These are phyloP conservation scores for Pachysolen tannophilus DNA, from an alignment of 805 yeast genomes.

Conservation along the genomic window DNA sequence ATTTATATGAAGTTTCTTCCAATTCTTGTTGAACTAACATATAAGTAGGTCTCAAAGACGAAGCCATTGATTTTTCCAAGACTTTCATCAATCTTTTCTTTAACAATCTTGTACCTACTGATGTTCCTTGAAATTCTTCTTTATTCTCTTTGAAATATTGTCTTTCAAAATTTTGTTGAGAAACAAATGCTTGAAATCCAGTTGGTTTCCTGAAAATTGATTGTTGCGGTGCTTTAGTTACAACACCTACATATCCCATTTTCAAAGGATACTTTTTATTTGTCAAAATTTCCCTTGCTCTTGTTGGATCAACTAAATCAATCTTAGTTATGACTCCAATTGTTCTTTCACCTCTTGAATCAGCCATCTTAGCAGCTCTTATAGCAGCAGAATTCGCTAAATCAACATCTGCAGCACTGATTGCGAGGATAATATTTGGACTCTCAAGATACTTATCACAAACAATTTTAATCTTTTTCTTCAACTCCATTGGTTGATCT, in stretches of 20 bases:
- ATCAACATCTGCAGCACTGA: conserved; percentile 97
- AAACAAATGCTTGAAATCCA: conserved; percentile 55
- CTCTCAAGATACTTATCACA: conserved; percentile 82
- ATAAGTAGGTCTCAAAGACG: conserved; percentile 81
- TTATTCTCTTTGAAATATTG: conserved; percentile 58
- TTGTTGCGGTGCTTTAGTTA: conserved; percentile 63
- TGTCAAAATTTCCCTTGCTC: conserved; percentile 59
- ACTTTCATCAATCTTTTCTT: conserved; percentile 79
- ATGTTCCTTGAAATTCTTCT: conserved; percentile 51
- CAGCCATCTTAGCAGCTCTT: conserved; percentile 81
- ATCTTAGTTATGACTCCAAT: conserved; percentile 93
- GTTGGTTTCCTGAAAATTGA: conserved; percentile 46
- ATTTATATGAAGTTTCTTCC: conserved; percentile 87
- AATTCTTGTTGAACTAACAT: conserved; percentile 79
- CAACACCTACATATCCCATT: conserved; percentile 99
- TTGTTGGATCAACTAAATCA: conserved; percentile 76
- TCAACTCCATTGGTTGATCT: conserved; percentile 85
- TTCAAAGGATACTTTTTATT: conserved; percentile 82
- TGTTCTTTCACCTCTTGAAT: conserved; percentile 92
- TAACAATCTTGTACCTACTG: conserved; percentile 67
- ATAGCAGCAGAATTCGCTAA: conserved; percentile 93
- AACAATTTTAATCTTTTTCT: conserved; percentile 65
- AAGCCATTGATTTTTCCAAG: conserved; percentile 86
- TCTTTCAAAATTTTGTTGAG: conserved; percentile 61
- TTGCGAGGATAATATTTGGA: conserved; percentile 92